phyloP scores from a whole-genome alignment of 352 stramenopile genomes.

The Peronospora belbahrii region DNA sequence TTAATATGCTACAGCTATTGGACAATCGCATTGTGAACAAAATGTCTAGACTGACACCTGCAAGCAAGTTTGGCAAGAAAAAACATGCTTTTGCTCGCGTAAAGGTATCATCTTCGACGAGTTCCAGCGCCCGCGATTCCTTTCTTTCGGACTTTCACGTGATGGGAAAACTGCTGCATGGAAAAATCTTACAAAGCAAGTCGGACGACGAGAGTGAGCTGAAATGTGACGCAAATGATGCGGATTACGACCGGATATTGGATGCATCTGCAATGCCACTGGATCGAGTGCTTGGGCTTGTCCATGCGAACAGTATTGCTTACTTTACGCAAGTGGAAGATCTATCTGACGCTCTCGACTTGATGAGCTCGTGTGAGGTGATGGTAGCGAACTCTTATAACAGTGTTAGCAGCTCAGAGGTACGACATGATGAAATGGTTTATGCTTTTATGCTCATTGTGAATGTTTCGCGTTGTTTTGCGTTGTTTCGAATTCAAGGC shows the following conservation, averaged over 20 bases:
- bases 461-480: background rate
- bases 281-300: constrained; percentile 49
- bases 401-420: constrained; percentile 37
- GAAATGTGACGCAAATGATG: constrained; percentile 2
- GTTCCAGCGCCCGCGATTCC: constrained; percentile 34
- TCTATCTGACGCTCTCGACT: constrained; percentile 42
- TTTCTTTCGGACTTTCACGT: constrained; percentile 82
- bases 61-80: constrained; percentile 14
- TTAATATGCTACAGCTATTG: constrained; percentile 67
- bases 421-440: constrained; percentile 11
- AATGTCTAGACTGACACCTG: constrained; percentile 1
- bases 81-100: background rate
- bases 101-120: constrained; percentile 1
- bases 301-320: constrained; percentile 64
- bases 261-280: constrained; percentile 46
- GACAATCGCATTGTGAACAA: constrained; percentile 10
- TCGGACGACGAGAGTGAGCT: constrained; percentile 2
- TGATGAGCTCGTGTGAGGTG: constrained; percentile 65
- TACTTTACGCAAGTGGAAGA: constrained; percentile 78
- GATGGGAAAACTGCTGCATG: constrained; percentile 70
- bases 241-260: constrained; percentile 45
- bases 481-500: constrained; percentile 23
- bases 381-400: constrained; percentile 51
- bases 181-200: constrained; percentile 36
- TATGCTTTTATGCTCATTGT: background rate